Percentiles rank a stretch among this genome's conserved stretches.
Conservation (phyloP, 2,329 filamentous ascomycete species). For the Aureobasidium mangrovei region DNA sequence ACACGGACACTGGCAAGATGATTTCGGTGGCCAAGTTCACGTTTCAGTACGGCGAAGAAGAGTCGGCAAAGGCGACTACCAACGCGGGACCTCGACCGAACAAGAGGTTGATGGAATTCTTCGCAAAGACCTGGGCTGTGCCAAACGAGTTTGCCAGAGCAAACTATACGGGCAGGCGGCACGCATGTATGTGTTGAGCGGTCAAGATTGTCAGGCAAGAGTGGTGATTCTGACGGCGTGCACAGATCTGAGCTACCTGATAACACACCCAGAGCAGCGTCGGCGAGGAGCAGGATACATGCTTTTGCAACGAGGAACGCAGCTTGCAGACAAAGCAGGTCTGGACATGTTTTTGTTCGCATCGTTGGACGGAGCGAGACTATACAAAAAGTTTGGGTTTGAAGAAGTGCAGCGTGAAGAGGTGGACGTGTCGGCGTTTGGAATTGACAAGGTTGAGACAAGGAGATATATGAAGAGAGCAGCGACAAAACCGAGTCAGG, state of each 20-base stretch:
- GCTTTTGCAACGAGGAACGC: constrained; percentile 30
- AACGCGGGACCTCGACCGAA: background rate
- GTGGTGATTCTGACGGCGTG: background rate
- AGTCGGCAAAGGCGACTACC: background rate
- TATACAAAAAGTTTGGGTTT: constrained; percentile 29
- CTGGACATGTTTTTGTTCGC: constrained; percentile 13
- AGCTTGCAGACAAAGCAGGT: constrained; percentile 31
- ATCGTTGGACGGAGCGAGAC: constrained; percentile 19
- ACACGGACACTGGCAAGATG: constrained; percentile 21
- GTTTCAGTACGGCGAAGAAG: constrained; percentile 14
- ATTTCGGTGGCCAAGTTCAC: constrained; percentile 25
- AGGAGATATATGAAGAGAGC: constrained; percentile 8
- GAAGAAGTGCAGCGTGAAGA: background rate
- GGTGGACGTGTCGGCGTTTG: constrained; percentile 7
- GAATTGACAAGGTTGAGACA: background rate
- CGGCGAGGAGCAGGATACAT: constrained; percentile 32
- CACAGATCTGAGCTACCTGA: constrained; percentile 22
- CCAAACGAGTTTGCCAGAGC: constrained; percentile 15
- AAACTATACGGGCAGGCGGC: constrained; percentile 14
- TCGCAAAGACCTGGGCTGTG: constrained; percentile 5
- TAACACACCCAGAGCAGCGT: constrained; percentile 33
- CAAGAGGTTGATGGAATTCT: background rate
- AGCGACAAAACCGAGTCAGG: background rate
- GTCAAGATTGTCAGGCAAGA: background rate
- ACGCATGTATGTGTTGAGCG: constrained; percentile 17